A percentile compares a stretch with the other conserved stretches of the same genome.
These are phyloP conservation scores for Geum urbanum DNA, from an alignment of 306 rosid genomes.

Conservation along the genomic window DNA sequence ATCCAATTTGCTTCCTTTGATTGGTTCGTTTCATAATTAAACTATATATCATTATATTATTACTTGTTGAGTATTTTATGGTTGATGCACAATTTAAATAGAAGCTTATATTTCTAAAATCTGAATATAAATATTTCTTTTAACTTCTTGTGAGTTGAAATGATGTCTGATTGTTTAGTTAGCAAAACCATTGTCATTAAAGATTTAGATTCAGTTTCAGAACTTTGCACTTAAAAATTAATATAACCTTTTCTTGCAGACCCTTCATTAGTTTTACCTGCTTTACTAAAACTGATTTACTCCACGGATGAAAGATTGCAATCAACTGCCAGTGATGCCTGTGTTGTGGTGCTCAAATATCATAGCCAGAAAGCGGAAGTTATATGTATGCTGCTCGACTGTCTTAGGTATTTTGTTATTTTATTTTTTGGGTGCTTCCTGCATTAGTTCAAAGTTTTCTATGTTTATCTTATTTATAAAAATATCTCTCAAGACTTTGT, in stretches of 20 bases:
- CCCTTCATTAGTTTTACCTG: conserved; percentile 61
- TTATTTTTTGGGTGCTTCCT: neutral
- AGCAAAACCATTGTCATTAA: neutral
- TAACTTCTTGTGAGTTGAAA: neutral
- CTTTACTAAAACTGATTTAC: conserved; percentile 55
- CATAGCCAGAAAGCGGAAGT: conserved; percentile 59
- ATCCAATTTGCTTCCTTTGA: conserved; percentile 55
- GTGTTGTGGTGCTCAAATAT: conserved; percentile 54
- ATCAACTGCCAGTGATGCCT: conserved; percentile 57
- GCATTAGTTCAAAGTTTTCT: neutral
- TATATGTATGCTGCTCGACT: conserved; percentile 69
- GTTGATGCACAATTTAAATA: neutral
- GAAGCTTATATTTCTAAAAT: neutral
- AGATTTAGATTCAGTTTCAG: neutral
- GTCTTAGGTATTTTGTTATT: conserved; percentile 56
- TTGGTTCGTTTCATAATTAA: conserved; percentile 48
- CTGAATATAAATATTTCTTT: neutral
- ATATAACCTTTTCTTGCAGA: conserved; percentile 49
- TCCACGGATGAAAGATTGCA: conserved; percentile 48
- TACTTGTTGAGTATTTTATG: neutral
- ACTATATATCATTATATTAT: neutral
- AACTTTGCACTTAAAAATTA: conserved; percentile 22
- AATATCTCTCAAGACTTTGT: neutral
- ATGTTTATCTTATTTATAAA: conserved; percentile 9
- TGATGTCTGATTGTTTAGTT: conserved; percentile 2